Evolutionary conservation across 306 rosid genomes (phyloP).

Genomic region (Castanea mollissima): DNA sequence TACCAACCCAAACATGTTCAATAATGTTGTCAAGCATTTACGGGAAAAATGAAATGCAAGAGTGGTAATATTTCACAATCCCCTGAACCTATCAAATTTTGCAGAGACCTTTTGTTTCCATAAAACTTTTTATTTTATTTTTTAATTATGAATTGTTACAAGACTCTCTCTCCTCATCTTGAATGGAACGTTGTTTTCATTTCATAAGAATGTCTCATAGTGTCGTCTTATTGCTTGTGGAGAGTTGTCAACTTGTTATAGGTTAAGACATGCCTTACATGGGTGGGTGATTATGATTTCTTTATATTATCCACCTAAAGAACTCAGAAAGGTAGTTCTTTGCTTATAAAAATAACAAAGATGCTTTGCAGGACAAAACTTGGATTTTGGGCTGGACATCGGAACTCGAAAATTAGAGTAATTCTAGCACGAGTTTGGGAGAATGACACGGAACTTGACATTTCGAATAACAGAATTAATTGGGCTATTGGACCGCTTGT

Average conservation of each 20-base stretch:
- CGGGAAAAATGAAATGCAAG: too few relatives aligned
- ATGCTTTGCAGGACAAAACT: slow-evolving; percentile 72
- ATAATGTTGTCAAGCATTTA: neutral
- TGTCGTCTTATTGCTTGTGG: neutral
- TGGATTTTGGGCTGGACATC: slow-evolving; percentile 98
- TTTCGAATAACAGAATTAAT: slow-evolving; percentile 83
- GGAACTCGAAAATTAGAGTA: slow-evolving; percentile 94
- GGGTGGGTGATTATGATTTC: neutral
- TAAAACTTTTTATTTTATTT: neutral
- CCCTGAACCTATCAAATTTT: neutral
- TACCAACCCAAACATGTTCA: neutral
- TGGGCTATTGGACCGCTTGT: slow-evolving; percentile 82
- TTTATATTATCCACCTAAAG: neutral
- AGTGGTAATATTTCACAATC: neutral
- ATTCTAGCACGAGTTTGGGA: slow-evolving; percentile 95
- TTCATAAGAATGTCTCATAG: neutral
- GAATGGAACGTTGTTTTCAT: neutral
- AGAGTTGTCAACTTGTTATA: neutral
- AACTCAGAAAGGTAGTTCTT: neutral
- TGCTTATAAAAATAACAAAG: neutral
- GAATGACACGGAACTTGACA: slow-evolving; percentile 93
- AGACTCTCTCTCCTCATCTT: neutral
- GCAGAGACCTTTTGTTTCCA: neutral
- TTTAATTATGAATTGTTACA: neutral
- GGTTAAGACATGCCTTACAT: neutral